Conservation (phyloP, 2,329 filamentous ascomycete species). For the Sclerotinia minor region DNA sequence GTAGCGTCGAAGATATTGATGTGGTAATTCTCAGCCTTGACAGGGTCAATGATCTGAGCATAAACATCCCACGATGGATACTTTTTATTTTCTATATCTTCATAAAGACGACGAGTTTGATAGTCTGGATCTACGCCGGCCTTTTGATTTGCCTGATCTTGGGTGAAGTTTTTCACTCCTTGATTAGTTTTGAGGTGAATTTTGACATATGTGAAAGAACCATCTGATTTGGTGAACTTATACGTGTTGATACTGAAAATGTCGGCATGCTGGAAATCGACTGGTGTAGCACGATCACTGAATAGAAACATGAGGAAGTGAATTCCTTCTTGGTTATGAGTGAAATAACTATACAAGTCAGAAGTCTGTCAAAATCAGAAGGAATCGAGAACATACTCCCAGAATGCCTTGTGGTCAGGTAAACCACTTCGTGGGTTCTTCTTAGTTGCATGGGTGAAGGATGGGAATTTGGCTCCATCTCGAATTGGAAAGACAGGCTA, state of each 20-base stretch:
- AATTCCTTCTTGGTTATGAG: constrained; percentile 14
- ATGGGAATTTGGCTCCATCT: constrained; percentile 67
- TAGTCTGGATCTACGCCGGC: constrained; percentile 34
- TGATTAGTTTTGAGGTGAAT: constrained; percentile 51
- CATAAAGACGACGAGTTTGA: constrained; percentile 50
- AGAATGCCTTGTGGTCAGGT: constrained; percentile 5
- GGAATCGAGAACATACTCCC: constrained; percentile 43
- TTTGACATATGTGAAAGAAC: constrained; percentile 52
- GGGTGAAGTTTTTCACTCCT: constrained; percentile 50
- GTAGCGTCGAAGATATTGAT: constrained; percentile 56
- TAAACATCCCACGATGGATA: constrained; percentile 50
- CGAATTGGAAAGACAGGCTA: constrained; percentile 8
- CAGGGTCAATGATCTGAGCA: constrained; percentile 51
- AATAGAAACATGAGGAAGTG: constrained; percentile 20
- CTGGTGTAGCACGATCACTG: constrained; percentile 10
- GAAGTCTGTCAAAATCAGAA: constrained; percentile 41
- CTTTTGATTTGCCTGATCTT: constrained; percentile 50
- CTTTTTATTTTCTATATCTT: constrained; percentile 54
- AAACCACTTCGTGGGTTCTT: constrained; percentile 51
- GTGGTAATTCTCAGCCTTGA: constrained; percentile 29
- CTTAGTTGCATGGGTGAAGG: constrained; percentile 73
- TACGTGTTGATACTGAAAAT: constrained; percentile 48
- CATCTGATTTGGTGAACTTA: constrained; percentile 48
- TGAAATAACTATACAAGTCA: neutral
- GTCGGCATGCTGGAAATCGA: constrained; percentile 8